Evolutionary conservation across 306 rosid species (phyloP), one percentile per base, ranked within the genome.

Genomic region (Gillenia trifoliata): DNA sequence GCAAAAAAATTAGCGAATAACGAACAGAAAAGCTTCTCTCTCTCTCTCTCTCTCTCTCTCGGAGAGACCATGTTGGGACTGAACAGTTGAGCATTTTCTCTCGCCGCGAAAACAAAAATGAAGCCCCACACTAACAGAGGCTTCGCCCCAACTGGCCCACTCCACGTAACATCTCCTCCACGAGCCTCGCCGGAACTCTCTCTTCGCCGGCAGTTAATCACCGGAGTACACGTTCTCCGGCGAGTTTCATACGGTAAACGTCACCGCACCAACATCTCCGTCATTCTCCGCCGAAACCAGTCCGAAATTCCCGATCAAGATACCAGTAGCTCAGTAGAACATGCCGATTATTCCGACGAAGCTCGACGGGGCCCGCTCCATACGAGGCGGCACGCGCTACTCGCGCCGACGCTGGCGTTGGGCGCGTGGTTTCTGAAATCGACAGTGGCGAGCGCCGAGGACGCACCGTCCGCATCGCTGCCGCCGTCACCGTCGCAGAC

Each of bases 371-470:
- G 49, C 29, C 17, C 60, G 28, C 71, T 72, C 47, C 79, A 76
- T 43, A 54, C 71, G 55, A 86, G 97, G 79, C 83, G 98, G 63
- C 77, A 76, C 22, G 89, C 88, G 45, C 71, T 94, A 38, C 73
- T 76, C 8, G 89, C 81, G 36, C 97, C 98, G 8, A 71, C 93
- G 10, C 79, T 94, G 2, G 91, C 86, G 6, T 60, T 75, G 22
- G 93, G 96, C 63, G 94, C 89, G 26, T 85, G 93, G 69, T 68
- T 80, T 66, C 80, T 91, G 31, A 91, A 79, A 8, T 80, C 98
- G 8, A 77, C 91, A 3, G 66, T 81, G 25, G 82, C 88, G 50
- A 79, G 70, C 40, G 98, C 93, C 19, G 93, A 85, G 34, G 92
- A 88, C 52, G 71, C 83, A 55, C 63, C 76, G 17, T n/a, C 79